Evolutionary conservation across 441 rosid genomes (phyloP).

Genomic region (Eutrema salsugineum): DNA sequence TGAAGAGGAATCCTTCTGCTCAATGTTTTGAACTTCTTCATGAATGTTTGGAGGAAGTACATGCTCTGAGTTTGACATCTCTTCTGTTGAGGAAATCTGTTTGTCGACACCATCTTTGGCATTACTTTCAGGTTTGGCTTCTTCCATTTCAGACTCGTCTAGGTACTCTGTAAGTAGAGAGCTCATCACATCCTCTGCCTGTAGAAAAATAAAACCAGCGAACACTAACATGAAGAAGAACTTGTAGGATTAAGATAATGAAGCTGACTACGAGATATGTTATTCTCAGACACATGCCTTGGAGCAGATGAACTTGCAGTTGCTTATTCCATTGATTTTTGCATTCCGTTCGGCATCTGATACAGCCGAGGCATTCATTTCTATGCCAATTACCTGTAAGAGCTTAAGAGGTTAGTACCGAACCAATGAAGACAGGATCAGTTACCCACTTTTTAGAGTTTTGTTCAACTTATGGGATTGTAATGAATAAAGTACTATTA

Average conservation of each 20-base stretch:
- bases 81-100: conserved; percentile 34
- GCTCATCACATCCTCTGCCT: conserved; percentile 95
- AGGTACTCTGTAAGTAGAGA: conserved; percentile 75
- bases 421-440: background rate
- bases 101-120: conserved; percentile 29
- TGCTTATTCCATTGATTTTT: conserved; percentile 78
- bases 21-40: conserved; percentile 34
- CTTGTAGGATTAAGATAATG: background rate
- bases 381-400: conserved; percentile 79
- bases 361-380: conserved; percentile 95
- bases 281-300: conserved; percentile 52
- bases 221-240: conserved; percentile 14
- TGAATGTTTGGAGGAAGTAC: conserved; percentile 34
- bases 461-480: background rate
- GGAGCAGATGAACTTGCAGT: conserved; percentile 83
- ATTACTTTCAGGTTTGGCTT: conserved; percentile 36
- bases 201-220: background rate
- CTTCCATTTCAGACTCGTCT: conserved; percentile 34
- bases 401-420: conserved; percentile 6
- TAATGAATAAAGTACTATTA: background rate
- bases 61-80: conserved; percentile 34
- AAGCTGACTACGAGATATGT: background rate
- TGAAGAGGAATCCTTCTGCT: conserved; percentile 33
- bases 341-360: conserved; percentile 89
- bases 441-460: background rate